These are phyloP conservation scores for Protomyces macrosporus DNA, from an alignment of 1,139 yeast species.

Conservation along the genomic window DNA sequence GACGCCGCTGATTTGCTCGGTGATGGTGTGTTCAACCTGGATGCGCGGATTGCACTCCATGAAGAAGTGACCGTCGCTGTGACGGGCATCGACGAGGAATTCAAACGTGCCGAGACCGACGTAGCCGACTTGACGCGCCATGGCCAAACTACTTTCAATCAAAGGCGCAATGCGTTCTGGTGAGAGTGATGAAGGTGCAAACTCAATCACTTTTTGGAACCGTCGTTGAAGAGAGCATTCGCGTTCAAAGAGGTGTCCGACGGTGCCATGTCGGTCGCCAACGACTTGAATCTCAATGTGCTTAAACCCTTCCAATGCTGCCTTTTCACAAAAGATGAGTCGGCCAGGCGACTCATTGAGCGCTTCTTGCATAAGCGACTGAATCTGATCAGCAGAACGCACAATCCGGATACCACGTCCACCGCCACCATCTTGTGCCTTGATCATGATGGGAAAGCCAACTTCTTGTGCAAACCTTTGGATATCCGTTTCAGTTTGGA, in stretches of 20 bases:
- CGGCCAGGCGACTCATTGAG: slow-evolving; percentile 61
- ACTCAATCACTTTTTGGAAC: slow-evolving; percentile 92
- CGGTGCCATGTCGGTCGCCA: slow-evolving; percentile 90
- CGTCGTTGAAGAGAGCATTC: slow-evolving; percentile 97
- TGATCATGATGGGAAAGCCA: slow-evolving; percentile 90
- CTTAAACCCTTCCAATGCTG: slow-evolving; percentile 81
- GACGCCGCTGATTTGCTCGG: slow-evolving; percentile 89
- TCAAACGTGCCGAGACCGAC: slow-evolving; percentile 98
- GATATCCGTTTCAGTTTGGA: slow-evolving; percentile 72
- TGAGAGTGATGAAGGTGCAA: slow-evolving; percentile 67
- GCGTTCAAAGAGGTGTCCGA: slow-evolving; percentile 91
- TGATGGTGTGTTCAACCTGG: slow-evolving; percentile 96
- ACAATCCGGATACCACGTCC: slow-evolving; percentile 96
- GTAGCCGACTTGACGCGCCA: slow-evolving; percentile 71
- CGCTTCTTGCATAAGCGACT: slow-evolving; percentile 38
- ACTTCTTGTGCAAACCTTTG: slow-evolving; percentile 65
- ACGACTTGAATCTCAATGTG: slow-evolving; percentile 95
- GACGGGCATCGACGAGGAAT: slow-evolving; percentile 73
- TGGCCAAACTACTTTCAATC: slow-evolving; percentile 78
- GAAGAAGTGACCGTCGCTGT: slow-evolving; percentile 82
- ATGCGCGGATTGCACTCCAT: slow-evolving; percentile 93
- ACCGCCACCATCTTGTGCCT: slow-evolving; percentile 98
- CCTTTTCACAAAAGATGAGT: slow-evolving; percentile 79
- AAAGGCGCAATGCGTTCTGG: slow-evolving; percentile 60
- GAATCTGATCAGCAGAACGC: slow-evolving; percentile 67